phyloP scores from a whole-genome alignment of 768 basidiomycete genomes.

The Mrakia hoshinonis region DNA sequence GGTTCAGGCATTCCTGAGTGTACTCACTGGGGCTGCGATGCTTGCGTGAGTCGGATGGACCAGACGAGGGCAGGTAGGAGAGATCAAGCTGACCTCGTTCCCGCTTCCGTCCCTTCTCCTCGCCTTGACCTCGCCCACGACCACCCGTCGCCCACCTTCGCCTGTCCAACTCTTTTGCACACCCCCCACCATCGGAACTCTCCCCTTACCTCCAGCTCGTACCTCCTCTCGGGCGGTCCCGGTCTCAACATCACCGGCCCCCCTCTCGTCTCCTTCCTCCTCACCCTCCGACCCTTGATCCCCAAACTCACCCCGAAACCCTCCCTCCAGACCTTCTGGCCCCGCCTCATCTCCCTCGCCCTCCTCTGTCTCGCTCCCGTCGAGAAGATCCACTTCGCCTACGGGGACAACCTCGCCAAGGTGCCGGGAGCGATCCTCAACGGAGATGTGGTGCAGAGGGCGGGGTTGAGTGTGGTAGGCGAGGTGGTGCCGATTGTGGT shows the following conservation, averaged over 20 bases:
- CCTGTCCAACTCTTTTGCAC: background rate
- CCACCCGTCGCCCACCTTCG: background rate
- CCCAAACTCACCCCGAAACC: background rate
- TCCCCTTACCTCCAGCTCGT: background rate
- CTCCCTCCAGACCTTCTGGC: background rate
- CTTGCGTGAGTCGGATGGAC: background rate
- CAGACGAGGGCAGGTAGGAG: background rate
- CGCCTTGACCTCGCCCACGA: background rate
- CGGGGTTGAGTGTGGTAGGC: no score
- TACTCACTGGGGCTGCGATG: background rate
- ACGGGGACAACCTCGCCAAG: no score
- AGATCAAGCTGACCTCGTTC: background rate
- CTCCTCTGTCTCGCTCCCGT: background rate
- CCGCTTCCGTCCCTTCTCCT: background rate
- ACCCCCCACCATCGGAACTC: background rate
- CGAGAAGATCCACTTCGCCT: background rate
- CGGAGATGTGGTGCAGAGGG: no score
- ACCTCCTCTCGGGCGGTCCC: background rate
- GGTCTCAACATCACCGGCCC: background rate
- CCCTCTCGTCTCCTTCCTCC: constrained; percentile 14
- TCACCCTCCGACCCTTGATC: constrained; percentile 2
- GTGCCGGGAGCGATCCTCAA: no score
- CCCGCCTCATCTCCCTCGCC: background rate
- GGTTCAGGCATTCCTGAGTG: background rate
- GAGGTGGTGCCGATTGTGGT: no score